Base-by-base conservation (phyloP, 345 rosid species). In the Mallotus nudiflorus region DNA sequence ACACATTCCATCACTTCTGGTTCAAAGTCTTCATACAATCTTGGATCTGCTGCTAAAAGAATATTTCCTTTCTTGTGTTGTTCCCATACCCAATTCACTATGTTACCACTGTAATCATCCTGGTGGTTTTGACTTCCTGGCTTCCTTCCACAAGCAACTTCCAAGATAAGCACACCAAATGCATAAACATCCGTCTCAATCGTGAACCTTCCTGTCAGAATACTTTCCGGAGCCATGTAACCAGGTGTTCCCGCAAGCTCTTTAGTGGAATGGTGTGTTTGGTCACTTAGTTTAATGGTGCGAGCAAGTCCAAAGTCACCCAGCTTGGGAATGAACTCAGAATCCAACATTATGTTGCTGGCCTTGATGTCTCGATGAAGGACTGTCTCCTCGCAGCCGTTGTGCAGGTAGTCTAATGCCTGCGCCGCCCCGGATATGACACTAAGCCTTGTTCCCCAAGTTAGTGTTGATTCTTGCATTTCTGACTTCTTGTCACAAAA, bases 221-320 rank as follows among this genome's bases (percentile, higher is more conserved):
- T 78, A 58, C 78, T 80, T 79, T 93, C 97, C 0, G 98, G 98
- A 31, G 98, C 93, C 92, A 93, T 93, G 75, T 93, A 93, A 4
- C 93, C 93, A 0, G 82, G 87, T 10, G 98, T 93, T 63, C 98
- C 89, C 0, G 93, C 89, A 0, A 92, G 76, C 74, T 83, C 93
- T 6, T 78, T 84, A 0, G 97, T 91, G 1, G 91, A 83, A 73
- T 91, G 89, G 71, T 93, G 93, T 1, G 96, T 89, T 73, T 84
- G 75, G 28, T 87, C 86, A 3, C 80, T 81, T n/a, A 60, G 79
- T 18, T 82, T 85, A 27, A 89, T 84, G 27, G 85, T 89, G 53
- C 92, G 68, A 0, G 96, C 95, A 68, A 93, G 85, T 1, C 97
- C 92, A n/a, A 93, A 93, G 72, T 93, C 97, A 0, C 95, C 89